These are phyloP conservation scores for Yarrowia sp. DNA, from an alignment of 805 yeast genomes.

Conservation along the genomic window DNA sequence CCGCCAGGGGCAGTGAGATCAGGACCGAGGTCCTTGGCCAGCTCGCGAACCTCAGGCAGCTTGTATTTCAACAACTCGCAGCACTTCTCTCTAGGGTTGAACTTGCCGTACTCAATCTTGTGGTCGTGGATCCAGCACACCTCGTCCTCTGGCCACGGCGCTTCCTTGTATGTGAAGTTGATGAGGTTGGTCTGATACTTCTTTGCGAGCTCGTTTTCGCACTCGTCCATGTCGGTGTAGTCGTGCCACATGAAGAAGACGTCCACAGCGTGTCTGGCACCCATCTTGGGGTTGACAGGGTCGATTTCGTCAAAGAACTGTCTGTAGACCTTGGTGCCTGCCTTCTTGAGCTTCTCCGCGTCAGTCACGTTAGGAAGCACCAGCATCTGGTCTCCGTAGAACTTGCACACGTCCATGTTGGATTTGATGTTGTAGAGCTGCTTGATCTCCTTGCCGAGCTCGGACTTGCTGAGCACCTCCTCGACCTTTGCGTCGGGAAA, in stretches of 20 bases:
- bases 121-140: slow-evolving; percentile 22
- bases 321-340: slow-evolving; percentile 32
- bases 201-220: slow-evolving; percentile 29
- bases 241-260: slow-evolving; percentile 36
- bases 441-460: neutral
- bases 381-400: slow-evolving; percentile 16
- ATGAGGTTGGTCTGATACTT: slow-evolving; percentile 36
- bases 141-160: slow-evolving; percentile 35
- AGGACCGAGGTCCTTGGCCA: slow-evolving; percentile 17
- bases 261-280: slow-evolving; percentile 41
- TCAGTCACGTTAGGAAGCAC: neutral
- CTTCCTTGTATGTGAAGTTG: slow-evolving; percentile 33
- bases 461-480: slow-evolving; percentile 3
- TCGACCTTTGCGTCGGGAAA: neutral
- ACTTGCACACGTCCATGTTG: slow-evolving; percentile 5
- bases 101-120: slow-evolving; percentile 2
- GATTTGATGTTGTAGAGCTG: slow-evolving; percentile 5
- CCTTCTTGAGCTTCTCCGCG: neutral
- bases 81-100: slow-evolving; percentile 7
- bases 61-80: neutral
- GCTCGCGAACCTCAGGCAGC: neutral
- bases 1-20: slow-evolving; percentile 19
- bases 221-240: slow-evolving; percentile 33
- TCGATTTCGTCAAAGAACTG: slow-evolving; percentile 39
- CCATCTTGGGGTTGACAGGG: slow-evolving; percentile 35